Percentiles rank a stretch among this genome's conserved stretches.
These are phyloP conservation scores for Esteya vermicola DNA, from an alignment of 2,329 filamentous ascomycete species.

Conservation along the genomic window DNA sequence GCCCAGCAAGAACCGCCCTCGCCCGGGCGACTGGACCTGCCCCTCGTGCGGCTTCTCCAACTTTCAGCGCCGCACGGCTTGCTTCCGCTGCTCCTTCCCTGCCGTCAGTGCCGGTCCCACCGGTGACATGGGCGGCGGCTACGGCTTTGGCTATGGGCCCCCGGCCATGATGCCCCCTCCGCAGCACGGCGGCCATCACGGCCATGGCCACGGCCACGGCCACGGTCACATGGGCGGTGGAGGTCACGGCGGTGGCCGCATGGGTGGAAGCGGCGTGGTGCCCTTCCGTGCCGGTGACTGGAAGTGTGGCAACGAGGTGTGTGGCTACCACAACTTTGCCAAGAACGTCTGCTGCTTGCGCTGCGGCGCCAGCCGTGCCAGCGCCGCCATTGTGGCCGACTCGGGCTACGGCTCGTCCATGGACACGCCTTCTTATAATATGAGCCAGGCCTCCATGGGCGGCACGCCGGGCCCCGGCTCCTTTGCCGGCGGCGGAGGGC, in stretches of 20 bases:
- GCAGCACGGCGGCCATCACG: constrained; percentile 41
- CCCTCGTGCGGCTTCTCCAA: constrained; percentile 98
- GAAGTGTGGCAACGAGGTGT: constrained; percentile 97
- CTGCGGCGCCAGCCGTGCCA: constrained; percentile 87
- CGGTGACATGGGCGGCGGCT: constrained; percentile 49
- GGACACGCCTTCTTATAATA: constrained; percentile 72
- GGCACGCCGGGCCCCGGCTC: constrained; percentile 61
- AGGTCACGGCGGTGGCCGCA: constrained; percentile 50
- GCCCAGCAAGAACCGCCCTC: constrained; percentile 93
- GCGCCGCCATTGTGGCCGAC: constrained; percentile 86
- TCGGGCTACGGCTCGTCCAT: constrained; percentile 83
- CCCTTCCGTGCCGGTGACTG: constrained; percentile 97
- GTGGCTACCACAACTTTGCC: constrained; percentile 97
- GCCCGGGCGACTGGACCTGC: constrained; percentile 97
- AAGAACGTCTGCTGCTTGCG: constrained; percentile 98
- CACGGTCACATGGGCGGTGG: constrained; percentile 52
- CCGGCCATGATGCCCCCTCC: constrained; percentile 69
- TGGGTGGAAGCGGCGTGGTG: constrained; percentile 73
- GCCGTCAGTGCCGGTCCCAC: constrained; percentile 68
- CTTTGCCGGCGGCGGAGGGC: constrained; percentile 54
- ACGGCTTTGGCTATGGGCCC: constrained; percentile 49
- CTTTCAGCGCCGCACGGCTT: constrained; percentile 95
- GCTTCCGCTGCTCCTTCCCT: constrained; percentile 99
- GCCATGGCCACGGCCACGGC: constrained; percentile 30
- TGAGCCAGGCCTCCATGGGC: constrained; percentile 78